Conservation (phyloP, 2,329 filamentous ascomycete species). For the Blumeria graminis region DNA sequence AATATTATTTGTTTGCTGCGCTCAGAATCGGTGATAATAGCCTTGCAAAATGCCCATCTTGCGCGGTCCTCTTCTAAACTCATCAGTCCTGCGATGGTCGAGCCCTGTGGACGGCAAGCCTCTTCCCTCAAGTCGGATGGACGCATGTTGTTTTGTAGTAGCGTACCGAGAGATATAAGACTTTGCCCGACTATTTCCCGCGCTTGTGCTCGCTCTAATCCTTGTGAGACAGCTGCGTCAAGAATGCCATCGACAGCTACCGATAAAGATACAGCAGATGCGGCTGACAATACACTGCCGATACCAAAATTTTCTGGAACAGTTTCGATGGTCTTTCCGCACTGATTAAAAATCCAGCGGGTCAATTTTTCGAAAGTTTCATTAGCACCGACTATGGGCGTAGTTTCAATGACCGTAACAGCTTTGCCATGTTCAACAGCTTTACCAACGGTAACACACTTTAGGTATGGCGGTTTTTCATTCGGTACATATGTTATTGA, state of each 20-base stretch:
- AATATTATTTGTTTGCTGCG: constrained; percentile 10
- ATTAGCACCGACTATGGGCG: neutral
- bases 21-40: constrained; percentile 43
- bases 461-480: constrained; percentile 22
- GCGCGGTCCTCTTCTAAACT: constrained; percentile 51
- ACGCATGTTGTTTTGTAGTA: constrained; percentile 34
- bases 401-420: constrained; percentile 47
- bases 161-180: constrained; percentile 28
- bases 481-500: neutral
- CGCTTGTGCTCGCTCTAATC: constrained; percentile 46
- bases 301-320: constrained; percentile 46
- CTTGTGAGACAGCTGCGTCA: constrained; percentile 59
- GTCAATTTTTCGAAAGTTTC: constrained; percentile 29
- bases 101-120: constrained; percentile 52
- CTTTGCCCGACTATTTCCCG: constrained; percentile 56
- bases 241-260: constrained; percentile 53
- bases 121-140: constrained; percentile 53
- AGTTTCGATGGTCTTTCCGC: constrained; percentile 45
- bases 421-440: constrained; percentile 54
- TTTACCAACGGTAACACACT: constrained; percentile 69
- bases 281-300: constrained; percentile 47
- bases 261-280: constrained; percentile 51
- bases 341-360: constrained; percentile 52
- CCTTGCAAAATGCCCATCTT: constrained; percentile 39
- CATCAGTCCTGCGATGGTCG: constrained; percentile 50